Evolutionary conservation across 2,329 filamentous ascomycete genomes (phyloP).

Genomic region (Botrytis sinoallii): DNA sequence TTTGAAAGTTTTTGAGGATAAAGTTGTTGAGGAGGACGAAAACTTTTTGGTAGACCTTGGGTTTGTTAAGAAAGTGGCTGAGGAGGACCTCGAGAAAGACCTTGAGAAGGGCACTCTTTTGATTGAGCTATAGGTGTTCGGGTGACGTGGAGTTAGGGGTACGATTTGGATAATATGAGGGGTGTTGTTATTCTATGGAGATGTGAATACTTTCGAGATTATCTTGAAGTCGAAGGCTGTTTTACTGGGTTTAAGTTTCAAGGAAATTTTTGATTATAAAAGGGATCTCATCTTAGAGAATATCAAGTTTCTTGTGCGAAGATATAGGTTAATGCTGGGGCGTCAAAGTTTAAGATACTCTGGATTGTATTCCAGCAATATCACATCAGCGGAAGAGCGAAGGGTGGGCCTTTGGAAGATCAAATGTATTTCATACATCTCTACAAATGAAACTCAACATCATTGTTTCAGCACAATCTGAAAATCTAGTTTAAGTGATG

Average conservation of each 20-base stretch:
- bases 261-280: neutral
- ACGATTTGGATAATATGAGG: rapidly evolving
- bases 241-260: neutral
- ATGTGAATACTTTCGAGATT: neutral
- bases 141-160: neutral
- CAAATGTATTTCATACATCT: neutral
- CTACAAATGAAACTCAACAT: neutral
- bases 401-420: neutral
- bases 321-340: neutral
- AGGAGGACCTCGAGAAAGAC: neutral
- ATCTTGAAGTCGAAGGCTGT: neutral
- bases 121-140: neutral
- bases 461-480: neutral
- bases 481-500: neutral
- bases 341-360: neutral
- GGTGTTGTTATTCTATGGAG: neutral
- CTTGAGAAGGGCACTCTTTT: neutral
- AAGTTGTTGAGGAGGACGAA: neutral
- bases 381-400: neutral
- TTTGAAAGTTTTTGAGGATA: neutral
- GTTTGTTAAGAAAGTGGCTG: neutral
- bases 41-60: neutral
- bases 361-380: neutral
- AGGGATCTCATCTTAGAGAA: neutral
- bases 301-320: neutral